phyloP scores from a whole-genome alignment of 805 yeast species.

The Metschnikowia hibisci region DNA sequence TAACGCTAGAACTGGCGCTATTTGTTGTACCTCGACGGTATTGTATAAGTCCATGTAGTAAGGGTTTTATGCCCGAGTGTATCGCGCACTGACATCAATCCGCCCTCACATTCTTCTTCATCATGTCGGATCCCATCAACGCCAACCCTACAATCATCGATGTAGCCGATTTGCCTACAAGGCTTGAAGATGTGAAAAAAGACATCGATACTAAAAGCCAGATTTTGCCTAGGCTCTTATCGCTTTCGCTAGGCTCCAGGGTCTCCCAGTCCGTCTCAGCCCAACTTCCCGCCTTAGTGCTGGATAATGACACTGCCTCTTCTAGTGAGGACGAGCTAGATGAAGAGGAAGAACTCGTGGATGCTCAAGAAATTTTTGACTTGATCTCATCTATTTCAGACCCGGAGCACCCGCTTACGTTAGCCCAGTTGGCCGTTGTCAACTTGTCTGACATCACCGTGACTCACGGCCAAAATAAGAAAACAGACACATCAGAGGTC shows the following conservation, averaged over 20 bases:
- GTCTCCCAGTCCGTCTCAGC: constrained; percentile 4
- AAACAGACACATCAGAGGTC: constrained; percentile 62
- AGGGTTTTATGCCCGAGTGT: background rate
- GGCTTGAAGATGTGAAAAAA: constrained; percentile 30
- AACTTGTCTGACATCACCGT: constrained; percentile 78
- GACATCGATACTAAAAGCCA: constrained; percentile 16
- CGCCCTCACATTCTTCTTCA: background rate
- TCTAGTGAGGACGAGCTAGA: constrained; percentile 16
- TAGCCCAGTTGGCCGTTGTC: constrained; percentile 93
- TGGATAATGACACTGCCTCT: constrained; percentile 21
- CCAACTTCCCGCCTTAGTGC: constrained; percentile 25
- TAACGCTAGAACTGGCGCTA: constrained; percentile 33
- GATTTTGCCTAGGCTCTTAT: constrained; percentile 26
- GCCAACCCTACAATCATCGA: constrained; percentile 89
- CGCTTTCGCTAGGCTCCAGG: constrained; percentile 26
- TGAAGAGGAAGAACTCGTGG: constrained; percentile 57
- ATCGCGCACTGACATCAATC: constrained; percentile 4
- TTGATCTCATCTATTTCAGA: constrained; percentile 40
- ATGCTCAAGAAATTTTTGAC: constrained; percentile 70
- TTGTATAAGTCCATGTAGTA: constrained; percentile 33
- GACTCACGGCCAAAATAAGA: constrained; percentile 45
- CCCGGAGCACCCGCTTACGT: constrained; percentile 94
- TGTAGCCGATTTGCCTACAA: constrained; percentile 68
- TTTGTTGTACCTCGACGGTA: constrained; percentile 25
- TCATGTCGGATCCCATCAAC: constrained; percentile 79